A percentile compares a stretch with the other conserved stretches of the same genome.
These are phyloP conservation scores for Verticillium longisporum DNA, from an alignment of 2,329 filamentous ascomycete species.

Conservation along the genomic window DNA sequence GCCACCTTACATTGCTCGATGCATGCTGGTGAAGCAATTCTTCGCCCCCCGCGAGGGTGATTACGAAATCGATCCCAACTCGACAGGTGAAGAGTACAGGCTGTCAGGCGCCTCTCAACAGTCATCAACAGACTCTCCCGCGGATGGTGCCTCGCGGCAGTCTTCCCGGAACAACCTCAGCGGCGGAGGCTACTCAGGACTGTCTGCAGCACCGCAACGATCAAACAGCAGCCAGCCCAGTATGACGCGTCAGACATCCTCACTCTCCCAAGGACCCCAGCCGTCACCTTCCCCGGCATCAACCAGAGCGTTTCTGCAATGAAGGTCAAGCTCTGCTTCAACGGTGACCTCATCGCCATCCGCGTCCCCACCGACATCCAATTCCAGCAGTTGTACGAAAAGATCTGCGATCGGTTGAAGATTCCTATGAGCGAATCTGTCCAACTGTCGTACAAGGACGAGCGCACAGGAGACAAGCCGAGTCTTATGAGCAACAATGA, in stretches of 20 bases:
- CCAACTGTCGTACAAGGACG: slow-evolving; percentile 79
- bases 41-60: slow-evolving; percentile 87
- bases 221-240: slow-evolving; percentile 26
- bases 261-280: slow-evolving; percentile 45
- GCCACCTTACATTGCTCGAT: slow-evolving; percentile 76
- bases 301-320: slow-evolving; percentile 49
- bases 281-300: slow-evolving; percentile 46
- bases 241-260: slow-evolving; percentile 37
- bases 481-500: slow-evolving; percentile 74
- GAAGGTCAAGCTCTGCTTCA: slow-evolving; percentile 94
- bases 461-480: slow-evolving; percentile 67
- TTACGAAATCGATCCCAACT: slow-evolving; percentile 78
- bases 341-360: slow-evolving; percentile 86
- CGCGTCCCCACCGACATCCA: slow-evolving; percentile 76
- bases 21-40: slow-evolving; percentile 79
- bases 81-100: slow-evolving; percentile 62
- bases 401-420: slow-evolving; percentile 78
- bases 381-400: slow-evolving; percentile 72
- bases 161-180: slow-evolving; percentile 60
- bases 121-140: slow-evolving; percentile 57
- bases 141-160: slow-evolving; percentile 54
- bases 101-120: slow-evolving; percentile 64
- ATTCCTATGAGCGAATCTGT: slow-evolving; percentile 63
- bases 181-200: slow-evolving; percentile 44
- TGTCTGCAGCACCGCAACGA: slow-evolving; percentile 43